phyloP scores from a whole-genome alignment of 192 early-diverging fungal species.

The Linnemannia zychae region DNA sequence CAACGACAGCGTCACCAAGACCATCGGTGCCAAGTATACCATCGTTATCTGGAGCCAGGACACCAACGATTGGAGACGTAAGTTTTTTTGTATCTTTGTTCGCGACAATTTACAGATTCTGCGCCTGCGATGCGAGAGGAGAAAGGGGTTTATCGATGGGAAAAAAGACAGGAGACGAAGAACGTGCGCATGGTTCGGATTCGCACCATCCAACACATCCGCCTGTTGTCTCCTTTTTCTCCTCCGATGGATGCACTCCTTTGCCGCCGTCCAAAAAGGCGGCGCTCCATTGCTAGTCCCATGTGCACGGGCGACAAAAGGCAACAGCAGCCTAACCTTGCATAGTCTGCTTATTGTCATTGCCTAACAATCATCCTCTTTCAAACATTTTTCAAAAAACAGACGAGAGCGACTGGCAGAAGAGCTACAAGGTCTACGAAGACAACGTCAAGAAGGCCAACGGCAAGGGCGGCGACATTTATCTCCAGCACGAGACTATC shows the following conservation, averaged over 20 bases:
- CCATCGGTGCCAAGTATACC: slow-evolving; percentile 59
- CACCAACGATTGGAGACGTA: slow-evolving; percentile 56
- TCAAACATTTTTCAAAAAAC: too few relatives aligned
- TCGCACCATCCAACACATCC: too few relatives aligned
- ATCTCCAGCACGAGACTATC: slow-evolving; percentile 57
- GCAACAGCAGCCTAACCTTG: background rate
- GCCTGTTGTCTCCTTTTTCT: too few relatives aligned
- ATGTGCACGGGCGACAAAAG: background rate
- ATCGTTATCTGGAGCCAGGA: slow-evolving; percentile 59
- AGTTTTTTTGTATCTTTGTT: background rate
- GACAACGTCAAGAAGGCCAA: slow-evolving; percentile 30
- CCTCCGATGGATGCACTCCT: too few relatives aligned
- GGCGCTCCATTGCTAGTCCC: background rate
- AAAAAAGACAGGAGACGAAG: background rate
- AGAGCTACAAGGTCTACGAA: slow-evolving; percentile 24
- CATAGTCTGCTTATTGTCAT: background rate
- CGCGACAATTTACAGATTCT: background rate
- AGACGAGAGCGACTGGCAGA: slow-evolving; percentile 24
- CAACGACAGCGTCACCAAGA: slow-evolving; percentile 30
- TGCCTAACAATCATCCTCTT: background rate
- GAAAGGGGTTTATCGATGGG: background rate
- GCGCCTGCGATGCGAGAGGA: background rate
- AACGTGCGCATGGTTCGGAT: background rate
- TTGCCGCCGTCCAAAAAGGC: background rate
- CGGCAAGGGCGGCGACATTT: slow-evolving; percentile 54